Conservation (phyloP, 1,284 basidiomycete species). For the Rhizopogon parksii region DNA sequence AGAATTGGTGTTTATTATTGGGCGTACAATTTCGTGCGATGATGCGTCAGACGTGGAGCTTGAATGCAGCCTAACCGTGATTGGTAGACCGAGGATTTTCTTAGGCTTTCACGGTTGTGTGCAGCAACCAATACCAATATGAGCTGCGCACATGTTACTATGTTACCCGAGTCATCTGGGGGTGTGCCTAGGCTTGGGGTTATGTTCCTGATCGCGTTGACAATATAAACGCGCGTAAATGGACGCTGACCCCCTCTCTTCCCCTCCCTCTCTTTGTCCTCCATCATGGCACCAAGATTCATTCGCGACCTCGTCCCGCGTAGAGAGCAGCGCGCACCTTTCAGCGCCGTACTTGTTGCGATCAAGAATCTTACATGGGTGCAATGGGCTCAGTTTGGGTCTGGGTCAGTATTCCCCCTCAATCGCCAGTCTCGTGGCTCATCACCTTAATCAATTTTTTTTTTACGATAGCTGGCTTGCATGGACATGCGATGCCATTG, state of each 20-base stretch:
- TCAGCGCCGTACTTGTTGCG: constrained; percentile 32
- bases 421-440: not conserved
- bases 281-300: constrained; percentile 40
- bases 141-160: too few species aligned
- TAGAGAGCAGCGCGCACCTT: constrained; percentile 31
- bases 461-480: constrained; percentile 54
- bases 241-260: too few species aligned
- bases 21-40: too few species aligned
- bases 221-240: not conserved
- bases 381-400: constrained; percentile 53
- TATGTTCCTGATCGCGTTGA: not conserved
- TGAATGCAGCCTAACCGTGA: too few species aligned
- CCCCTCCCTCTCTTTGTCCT: too few species aligned
- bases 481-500: constrained; percentile 75
- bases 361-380: constrained; percentile 35
- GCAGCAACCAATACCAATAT: too few species aligned
- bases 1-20: too few species aligned
- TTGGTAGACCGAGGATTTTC: too few species aligned
- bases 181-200: too few species aligned
- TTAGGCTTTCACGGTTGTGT: too few species aligned
- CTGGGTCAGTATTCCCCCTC: constrained; percentile 39
- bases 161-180: too few species aligned
- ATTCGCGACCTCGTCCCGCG: constrained; percentile 44
- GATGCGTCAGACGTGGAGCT: too few species aligned
- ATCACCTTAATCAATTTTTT: not conserved